Base-by-base conservation (phyloP, 495 filamentous ascomycete genomes). In the Choiromyces venosus region DNA sequence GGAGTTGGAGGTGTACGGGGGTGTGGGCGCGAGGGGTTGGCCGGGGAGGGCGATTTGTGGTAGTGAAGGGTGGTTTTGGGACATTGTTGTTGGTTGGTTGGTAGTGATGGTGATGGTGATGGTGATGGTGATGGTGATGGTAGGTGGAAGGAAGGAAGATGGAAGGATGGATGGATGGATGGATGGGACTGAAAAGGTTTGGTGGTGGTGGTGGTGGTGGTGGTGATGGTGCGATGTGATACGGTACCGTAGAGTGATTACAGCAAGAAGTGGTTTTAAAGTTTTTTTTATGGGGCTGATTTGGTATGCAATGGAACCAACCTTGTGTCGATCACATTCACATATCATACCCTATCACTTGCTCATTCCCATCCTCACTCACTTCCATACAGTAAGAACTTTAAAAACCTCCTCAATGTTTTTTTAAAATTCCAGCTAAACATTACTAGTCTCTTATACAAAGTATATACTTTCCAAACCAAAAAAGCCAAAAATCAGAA, bases 21-120 rank as follows among this genome's bases (percentile, higher is more conserved):
- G 83, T 29, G 86, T 81, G 18, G 91, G 82, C 29, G 90, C 94
- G 33, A 98, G 87, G 67, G 88, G 85, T 82, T 94, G 92, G 81
- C 94, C 94, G 52, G 93, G 93, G 65, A 89, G 83, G 37, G 86
- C 87, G 42, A 71, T 74, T 61, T 61, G 8, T 61, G 78, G 71
- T 68, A 80, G 69, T n/a, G n/a, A n/a, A 67, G 37, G 42, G 73
- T 73, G 44, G 71, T 29, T 68, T 71, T 79, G 46, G 61, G 70
- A 52, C 37, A 56, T 56, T 65, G 66, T 38, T 39, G 65, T 52
- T 56, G 40, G 39, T 38, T 71, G 18, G 36, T 14, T 73, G 7
- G 37, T 68, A 36, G 35, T 16, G 33, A 19, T 67, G 35, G 16
- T 72, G 40, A 6, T 21, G 25, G 9, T 16, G 46, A 37, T 25